Evolutionary conservation across 169 alveolate genomes (phyloP).

Genomic region (Plasmodium knowlesi): DNA sequence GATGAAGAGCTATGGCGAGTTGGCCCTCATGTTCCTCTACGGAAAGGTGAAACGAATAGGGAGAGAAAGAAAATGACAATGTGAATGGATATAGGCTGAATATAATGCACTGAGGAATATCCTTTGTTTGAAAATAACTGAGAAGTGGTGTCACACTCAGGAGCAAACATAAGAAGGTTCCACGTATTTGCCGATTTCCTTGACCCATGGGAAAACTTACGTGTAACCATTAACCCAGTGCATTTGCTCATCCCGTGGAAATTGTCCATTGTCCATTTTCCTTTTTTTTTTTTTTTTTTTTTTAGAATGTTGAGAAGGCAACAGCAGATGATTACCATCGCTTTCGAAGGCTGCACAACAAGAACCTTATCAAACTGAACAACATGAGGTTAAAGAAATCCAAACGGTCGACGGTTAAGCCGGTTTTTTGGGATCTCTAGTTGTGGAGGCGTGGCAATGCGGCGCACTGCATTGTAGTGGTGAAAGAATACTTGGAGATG

Average conservation of each 20-base stretch:
- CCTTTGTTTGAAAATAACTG: not conserved
- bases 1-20: conserved; percentile 86
- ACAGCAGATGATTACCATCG: conserved; percentile 84
- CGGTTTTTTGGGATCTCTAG: conserved; percentile 82
- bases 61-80: not conserved
- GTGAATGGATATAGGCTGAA: not conserved
- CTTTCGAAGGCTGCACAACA: conserved; percentile 83
- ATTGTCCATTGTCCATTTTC: not conserved
- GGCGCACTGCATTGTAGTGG: not conserved
- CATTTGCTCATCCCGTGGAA: not conserved
- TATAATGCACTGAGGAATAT: not conserved
- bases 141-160: not conserved
- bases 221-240: not conserved
- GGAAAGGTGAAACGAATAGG: conserved; percentile 78
- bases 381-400: conserved; percentile 83
- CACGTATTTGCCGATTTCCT: not conserved
- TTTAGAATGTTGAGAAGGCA: conserved; percentile 81
- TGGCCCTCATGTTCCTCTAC: conserved; percentile 82
- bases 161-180: not conserved
- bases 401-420: conserved; percentile 78
- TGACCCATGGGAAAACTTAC: not conserved
- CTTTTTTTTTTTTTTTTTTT: not conserved
- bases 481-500: not conserved
- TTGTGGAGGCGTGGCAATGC: not conserved
- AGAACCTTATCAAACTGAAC: conserved; percentile 79